Conservation (phyloP, 192 early-diverging fungal species). For the Backusella tarrabulga region DNA sequence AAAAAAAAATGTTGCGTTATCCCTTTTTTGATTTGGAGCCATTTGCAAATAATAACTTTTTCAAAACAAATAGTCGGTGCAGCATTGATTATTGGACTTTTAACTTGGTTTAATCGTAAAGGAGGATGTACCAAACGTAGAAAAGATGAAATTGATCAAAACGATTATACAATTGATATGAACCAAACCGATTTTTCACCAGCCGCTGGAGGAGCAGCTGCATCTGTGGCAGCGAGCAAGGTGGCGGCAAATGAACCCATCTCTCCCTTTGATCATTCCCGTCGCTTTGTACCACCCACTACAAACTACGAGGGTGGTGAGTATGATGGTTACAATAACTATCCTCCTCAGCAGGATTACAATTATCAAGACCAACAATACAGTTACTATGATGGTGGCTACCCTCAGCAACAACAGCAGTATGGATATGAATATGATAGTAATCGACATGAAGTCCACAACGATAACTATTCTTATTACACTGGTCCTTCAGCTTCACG, state of each 20-base stretch:
- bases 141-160: slow-evolving; percentile 5
- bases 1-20: not conserved
- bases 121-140: slow-evolving; percentile 21
- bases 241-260: not conserved
- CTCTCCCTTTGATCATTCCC: slow-evolving; percentile 12
- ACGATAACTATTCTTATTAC: not conserved
- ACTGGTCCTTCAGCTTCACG: not conserved
- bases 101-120: slow-evolving; percentile 30
- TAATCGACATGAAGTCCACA: not conserved
- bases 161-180: slow-evolving; percentile 13
- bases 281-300: slow-evolving; percentile 1
- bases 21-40: not conserved
- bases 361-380: not conserved
- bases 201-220: not conserved
- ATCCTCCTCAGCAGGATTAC: not conserved
- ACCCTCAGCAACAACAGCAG: not conserved
- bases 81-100: slow-evolving; percentile 28
- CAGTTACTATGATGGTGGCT: not conserved
- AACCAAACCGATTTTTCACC: slow-evolving; percentile 6
- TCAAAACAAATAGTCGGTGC: slow-evolving; percentile 24
- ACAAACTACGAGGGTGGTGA: not conserved
- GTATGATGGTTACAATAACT: not conserved
- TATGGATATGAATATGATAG: slow-evolving; percentile 1
- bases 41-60: not conserved
- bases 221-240: not conserved